Evolutionary conservation across 176 grass and related monocot genomes (phyloP), one percentile per base, ranked within the genome.

Genomic region (Triticum timopheevii): DNA sequence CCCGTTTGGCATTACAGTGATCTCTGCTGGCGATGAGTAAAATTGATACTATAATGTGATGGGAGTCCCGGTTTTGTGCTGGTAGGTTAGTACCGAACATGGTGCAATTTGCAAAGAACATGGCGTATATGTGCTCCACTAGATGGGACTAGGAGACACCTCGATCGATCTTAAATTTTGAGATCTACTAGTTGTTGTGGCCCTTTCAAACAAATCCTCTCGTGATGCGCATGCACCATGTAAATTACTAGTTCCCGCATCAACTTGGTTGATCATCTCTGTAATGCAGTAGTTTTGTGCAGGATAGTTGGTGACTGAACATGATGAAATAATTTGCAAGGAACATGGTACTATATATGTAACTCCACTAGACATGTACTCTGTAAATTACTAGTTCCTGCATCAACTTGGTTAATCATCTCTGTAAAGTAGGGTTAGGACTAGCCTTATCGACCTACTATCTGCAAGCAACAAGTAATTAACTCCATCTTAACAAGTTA

Each of bases 71-170:
- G 73, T 73, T 61, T 58, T 65, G 25, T 22, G 16, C 56, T 25
- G 20, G 63, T 39, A 63, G 77, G 69, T 58, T 58, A 66, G 52
- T 69, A 24, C 58, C 22, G 13, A 73, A 59, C 66, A 38, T 65
- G 42, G 2, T 16, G 56, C 39, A 64, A 73, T 35, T 73, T 64
- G 68, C 31, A 72, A 38, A 84, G 56, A 83, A 80, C 84, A 67
- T 79, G 71, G 23, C 3, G 16, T 67, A 17, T 17, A 30, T 10
- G 4, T 3, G 3, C 15, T 33, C 15, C 31, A 68, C 15, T 31
- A 42, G 27, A 1, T 67, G 12, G 40, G 13, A 33, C 47, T 61
- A 30, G 42, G 24, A 45, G 56, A 27, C 78, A 27, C 3, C 39
- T 83, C 19, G 54, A 59, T 59, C 19, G 27, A 23, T 62, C 65